A percentile compares a stretch with the other conserved stretches of the same genome.
Conservation (phyloP, 2,329 filamentous ascomycete species). For the Penicillium digitatum region DNA sequence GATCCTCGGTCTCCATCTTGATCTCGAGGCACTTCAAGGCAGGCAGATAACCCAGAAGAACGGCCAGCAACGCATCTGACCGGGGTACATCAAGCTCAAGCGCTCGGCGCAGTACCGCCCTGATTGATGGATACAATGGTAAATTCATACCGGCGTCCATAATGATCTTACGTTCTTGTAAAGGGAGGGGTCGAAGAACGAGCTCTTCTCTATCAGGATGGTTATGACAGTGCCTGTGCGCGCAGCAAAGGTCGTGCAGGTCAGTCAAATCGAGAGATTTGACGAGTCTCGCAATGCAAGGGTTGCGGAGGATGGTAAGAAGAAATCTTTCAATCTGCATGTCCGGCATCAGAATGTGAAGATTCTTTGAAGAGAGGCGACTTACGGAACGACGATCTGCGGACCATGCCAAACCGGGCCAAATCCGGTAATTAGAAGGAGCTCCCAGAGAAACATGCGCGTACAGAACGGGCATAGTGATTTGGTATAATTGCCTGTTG, state of each 20-base stretch:
- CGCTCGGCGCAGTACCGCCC: background rate
- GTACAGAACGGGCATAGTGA: background rate
- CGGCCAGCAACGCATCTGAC: background rate
- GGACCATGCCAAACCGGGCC: background rate
- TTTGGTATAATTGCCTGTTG: background rate
- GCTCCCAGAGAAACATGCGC: background rate
- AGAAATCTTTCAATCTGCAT: background rate
- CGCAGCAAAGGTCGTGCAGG: background rate
- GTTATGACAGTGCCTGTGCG: background rate
- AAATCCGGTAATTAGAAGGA: background rate
- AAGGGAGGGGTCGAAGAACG: background rate
- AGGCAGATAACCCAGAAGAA: background rate
- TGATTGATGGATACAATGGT: background rate
- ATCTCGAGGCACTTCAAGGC: background rate
- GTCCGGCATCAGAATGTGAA: background rate
- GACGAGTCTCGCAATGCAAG: background rate
- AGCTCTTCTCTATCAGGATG: background rate
- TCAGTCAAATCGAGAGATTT: background rate
- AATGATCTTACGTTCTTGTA: background rate
- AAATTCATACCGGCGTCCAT: background rate
- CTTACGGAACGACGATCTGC: background rate
- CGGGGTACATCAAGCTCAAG: background rate
- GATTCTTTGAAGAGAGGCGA: background rate
- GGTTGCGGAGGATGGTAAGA: background rate
- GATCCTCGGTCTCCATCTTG: background rate